These are phyloP conservation scores for Gynandropsis gynandra DNA, from an alignment of 345 rosid species.

Conservation along the genomic window DNA sequence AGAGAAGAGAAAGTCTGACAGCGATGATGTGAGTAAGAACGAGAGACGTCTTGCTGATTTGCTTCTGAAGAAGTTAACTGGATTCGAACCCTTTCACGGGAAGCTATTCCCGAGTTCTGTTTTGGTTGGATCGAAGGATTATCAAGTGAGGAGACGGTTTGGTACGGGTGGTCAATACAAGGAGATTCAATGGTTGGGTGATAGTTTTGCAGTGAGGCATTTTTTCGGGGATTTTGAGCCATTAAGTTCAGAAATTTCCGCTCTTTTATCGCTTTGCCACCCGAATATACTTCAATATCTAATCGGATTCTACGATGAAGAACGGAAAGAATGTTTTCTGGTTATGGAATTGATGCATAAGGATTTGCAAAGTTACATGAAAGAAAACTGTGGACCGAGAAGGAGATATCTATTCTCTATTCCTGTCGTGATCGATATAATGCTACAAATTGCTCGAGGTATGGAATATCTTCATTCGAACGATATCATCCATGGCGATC, in stretches of 20 bases:
- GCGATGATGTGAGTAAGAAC: conserved; percentile 37
- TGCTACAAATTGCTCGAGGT: conserved; percentile 90
- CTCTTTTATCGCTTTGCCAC: conserved; percentile 65
- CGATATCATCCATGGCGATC: conserved; percentile 57
- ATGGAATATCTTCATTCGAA: conserved; percentile 80
- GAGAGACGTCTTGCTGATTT: conserved; percentile 58
- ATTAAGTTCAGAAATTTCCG: conserved; percentile 46
- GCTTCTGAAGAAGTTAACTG: conserved; percentile 51
- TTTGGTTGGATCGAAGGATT: conserved; percentile 57
- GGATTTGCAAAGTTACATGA: conserved; percentile 54
- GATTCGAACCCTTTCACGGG: conserved; percentile 32
- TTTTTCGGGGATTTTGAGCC: conserved; percentile 52
- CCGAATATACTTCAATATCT: conserved; percentile 71
- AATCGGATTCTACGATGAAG: conserved; percentile 70
- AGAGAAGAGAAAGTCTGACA: conserved; percentile 41
- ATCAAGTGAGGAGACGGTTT: conserved; percentile 58
- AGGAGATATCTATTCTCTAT: conserved; percentile 48
- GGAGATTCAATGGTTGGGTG: conserved; percentile 92
- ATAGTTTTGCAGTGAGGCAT: conserved; percentile 57
- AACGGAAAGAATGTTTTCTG: conserved; percentile 61
- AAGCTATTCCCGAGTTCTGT: conserved; percentile 60
- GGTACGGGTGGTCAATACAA: conserved; percentile 59
- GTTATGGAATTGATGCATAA: conserved; percentile 81
- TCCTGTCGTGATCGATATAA: conserved; percentile 65
- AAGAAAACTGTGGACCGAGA: conserved; percentile 62